These are phyloP conservation scores for Exidia glandulosa DNA, from an alignment of 768 basidiomycete species.

Conservation along the genomic window DNA sequence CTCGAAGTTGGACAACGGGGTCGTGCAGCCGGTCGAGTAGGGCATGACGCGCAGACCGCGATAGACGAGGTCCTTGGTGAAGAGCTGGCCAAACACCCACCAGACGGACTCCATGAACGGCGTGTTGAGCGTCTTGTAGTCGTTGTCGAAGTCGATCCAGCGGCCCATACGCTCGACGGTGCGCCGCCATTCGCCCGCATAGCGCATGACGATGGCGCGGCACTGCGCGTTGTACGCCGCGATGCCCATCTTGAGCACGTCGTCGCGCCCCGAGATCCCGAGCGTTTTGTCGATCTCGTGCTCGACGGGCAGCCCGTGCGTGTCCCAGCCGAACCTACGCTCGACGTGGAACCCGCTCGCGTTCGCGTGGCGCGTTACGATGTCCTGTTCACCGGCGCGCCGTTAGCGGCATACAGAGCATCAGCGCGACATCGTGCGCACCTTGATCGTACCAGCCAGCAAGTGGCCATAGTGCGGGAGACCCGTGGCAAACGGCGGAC, in stretches of 20 bases:
- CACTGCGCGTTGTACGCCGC: slow-evolving; percentile 97
- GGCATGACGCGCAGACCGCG: slow-evolving; percentile 94
- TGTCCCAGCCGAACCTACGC: slow-evolving; percentile 97
- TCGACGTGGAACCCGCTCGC: slow-evolving; percentile 87
- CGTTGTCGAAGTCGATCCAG: slow-evolving; percentile 99
- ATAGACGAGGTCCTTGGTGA: slow-evolving; percentile 86
- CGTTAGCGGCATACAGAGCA: neutral
- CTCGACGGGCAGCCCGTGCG: slow-evolving; percentile 96
- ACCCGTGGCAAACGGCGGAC: slow-evolving; percentile 94
- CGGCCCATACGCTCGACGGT: slow-evolving; percentile 98
- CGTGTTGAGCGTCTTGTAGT: slow-evolving; percentile 93
- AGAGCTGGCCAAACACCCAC: slow-evolving; percentile 98
- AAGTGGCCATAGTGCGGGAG: slow-evolving; percentile 94
- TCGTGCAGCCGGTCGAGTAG: slow-evolving; percentile 92
- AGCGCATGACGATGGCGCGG: slow-evolving; percentile 93
- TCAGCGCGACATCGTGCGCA: slow-evolving; percentile 19
- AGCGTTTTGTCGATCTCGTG: slow-evolving; percentile 98
- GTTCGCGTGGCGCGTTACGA: slow-evolving; percentile 92
- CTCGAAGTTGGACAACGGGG: slow-evolving; percentile 95
- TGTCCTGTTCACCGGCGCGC: slow-evolving; percentile 51
- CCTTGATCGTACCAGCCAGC: slow-evolving; percentile 89
- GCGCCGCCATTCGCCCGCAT: slow-evolving; percentile 83
- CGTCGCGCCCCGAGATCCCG: slow-evolving; percentile 82
- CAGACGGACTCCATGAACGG: slow-evolving; percentile 97
- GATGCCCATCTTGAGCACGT: slow-evolving; percentile 93